phyloP scores from a whole-genome alignment of 2,329 filamentous ascomycete species.

The Aspergillus sp. region DNA sequence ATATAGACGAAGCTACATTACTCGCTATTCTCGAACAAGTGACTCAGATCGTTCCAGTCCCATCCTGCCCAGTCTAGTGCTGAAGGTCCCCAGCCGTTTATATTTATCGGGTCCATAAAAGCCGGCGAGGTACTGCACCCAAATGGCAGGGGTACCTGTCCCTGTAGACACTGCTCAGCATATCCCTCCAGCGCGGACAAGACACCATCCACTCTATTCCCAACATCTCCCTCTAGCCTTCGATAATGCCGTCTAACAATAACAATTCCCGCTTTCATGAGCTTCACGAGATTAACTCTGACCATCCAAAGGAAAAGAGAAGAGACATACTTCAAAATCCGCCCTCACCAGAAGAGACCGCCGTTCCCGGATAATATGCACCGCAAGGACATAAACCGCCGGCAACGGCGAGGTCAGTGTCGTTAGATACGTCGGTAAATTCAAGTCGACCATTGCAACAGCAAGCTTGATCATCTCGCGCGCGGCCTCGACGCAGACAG shows the following conservation, averaged over 20 bases:
- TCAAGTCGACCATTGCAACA: background rate
- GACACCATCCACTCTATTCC: background rate
- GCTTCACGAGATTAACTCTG: background rate
- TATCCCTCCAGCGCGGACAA: background rate
- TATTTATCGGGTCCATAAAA: too few relatives aligned
- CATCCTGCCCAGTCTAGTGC: constrained; percentile 3
- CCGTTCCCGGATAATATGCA: background rate
- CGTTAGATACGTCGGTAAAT: background rate
- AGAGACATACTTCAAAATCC: constrained; percentile 1
- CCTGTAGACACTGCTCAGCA: background rate
- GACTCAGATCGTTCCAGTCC: constrained; percentile 6
- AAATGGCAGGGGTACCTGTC: background rate
- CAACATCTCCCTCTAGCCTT: background rate
- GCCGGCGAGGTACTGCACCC: too few relatives aligned
- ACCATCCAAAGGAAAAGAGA: background rate
- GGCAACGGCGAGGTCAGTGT: background rate
- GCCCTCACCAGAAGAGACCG: background rate
- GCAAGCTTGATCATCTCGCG: constrained; percentile 1
- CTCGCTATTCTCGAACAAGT: constrained; percentile 4
- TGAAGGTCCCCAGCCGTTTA: background rate
- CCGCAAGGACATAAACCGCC: background rate
- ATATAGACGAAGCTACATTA: too few relatives aligned
- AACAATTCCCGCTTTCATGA: constrained; percentile 2
- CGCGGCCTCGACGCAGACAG: background rate
- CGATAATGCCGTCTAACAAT: background rate